A percentile compares a stretch with the other conserved stretches of the same genome.
These are phyloP conservation scores for Nicotiana tabacum DNA, from an alignment of 257 asterid genomes.

Conservation along the genomic window DNA sequence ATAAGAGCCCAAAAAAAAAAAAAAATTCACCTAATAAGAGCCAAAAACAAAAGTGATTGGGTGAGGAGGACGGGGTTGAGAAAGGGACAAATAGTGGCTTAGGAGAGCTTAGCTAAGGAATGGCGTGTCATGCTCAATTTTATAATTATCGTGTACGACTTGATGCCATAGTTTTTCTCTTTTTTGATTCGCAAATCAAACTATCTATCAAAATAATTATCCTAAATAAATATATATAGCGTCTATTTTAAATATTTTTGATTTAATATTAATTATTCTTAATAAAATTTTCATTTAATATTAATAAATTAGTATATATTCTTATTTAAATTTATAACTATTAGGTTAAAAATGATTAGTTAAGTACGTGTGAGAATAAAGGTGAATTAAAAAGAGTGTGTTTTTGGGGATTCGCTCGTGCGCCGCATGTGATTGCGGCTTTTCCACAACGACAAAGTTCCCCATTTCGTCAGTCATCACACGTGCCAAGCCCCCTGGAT, in stretches of 20 bases:
- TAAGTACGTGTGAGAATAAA: neutral
- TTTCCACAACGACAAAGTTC: neutral
- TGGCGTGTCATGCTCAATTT: neutral
- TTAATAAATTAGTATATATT: too few species aligned
- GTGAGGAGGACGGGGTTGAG: too few species aligned
- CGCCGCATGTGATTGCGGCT: constrained; percentile 22
- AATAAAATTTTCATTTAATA: neutral
- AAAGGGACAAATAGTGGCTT: neutral
- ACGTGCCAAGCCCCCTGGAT: constrained; percentile 24
- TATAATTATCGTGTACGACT: neutral
- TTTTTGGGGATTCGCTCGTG: constrained; percentile 9
- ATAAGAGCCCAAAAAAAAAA: neutral
- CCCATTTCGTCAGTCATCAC: constrained; percentile 14
- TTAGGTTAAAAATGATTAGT: too few species aligned
- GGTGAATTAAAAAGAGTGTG: neutral
- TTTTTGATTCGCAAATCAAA: neutral
- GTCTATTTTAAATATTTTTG: too few species aligned
- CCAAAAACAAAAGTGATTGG: too few species aligned
- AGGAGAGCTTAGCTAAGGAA: neutral
- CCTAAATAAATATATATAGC: neutral
- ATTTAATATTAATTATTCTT: neutral
- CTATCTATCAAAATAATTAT: too few species aligned
- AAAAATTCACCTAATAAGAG: too few species aligned
- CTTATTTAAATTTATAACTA: too few species aligned
- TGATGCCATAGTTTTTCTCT: neutral